These are phyloP conservation scores for Nannochloropsis oceanica DNA, from an alignment of 108 stramenopile species.

Conservation along the genomic window DNA sequence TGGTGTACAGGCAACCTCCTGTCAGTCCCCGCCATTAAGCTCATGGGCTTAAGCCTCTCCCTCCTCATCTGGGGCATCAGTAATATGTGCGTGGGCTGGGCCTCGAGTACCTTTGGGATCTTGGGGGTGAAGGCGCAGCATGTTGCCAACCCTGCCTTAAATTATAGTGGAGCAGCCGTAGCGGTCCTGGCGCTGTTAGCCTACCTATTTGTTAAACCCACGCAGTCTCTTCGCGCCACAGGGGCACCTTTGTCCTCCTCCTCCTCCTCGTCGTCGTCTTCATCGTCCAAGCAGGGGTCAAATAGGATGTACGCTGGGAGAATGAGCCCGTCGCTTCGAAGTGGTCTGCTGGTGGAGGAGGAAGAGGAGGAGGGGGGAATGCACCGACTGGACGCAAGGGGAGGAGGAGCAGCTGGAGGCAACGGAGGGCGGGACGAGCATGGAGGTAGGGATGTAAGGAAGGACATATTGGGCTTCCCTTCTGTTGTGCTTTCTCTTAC, in stretches of 20 bases:
- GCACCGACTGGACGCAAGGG: background rate
- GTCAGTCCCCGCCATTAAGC: background rate
- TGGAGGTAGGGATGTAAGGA: background rate
- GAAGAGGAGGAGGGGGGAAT: background rate
- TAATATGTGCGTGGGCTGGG: conserved; percentile 28
- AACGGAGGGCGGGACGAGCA: background rate
- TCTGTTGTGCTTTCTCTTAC: background rate
- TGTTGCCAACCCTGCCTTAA: conserved; percentile 8
- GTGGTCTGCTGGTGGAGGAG: background rate
- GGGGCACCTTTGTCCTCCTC: too few relatives aligned
- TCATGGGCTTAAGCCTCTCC: conserved; percentile 14
- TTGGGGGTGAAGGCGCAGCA: conserved; percentile 13
- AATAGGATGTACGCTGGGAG: background rate
- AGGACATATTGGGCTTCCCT: background rate
- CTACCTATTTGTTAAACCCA: background rate
- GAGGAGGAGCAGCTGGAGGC: background rate
- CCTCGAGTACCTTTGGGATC: conserved; percentile 17
- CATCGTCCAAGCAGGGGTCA: background rate
- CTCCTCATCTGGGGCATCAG: conserved; percentile 24
- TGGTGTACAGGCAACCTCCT: conserved; percentile 33
- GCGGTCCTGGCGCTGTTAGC: conserved; percentile 5
- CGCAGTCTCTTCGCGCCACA: background rate
- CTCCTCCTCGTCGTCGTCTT: background rate
- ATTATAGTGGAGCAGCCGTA: conserved; percentile 4
- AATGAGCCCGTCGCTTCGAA: background rate